These are phyloP conservation scores for Colletotrichum lindemuthianum DNA, from an alignment of 2,329 filamentous ascomycete genomes.

Conservation along the genomic window DNA sequence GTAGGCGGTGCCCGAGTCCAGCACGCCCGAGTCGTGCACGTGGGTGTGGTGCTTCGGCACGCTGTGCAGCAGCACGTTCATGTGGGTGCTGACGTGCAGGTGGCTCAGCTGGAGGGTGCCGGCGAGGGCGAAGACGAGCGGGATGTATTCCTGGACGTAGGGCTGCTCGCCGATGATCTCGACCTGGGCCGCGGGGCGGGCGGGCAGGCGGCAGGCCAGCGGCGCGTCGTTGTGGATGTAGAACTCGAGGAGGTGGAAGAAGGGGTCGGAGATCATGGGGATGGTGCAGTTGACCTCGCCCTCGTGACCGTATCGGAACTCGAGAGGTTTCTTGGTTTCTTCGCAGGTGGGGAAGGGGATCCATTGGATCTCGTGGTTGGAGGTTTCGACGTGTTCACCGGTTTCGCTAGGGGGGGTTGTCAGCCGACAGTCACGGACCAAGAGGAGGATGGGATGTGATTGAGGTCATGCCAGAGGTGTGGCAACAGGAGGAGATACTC, in stretches of 20 bases:
- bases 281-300: slow-evolving; percentile 87
- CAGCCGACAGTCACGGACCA: not conserved
- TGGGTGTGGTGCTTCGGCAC: slow-evolving; percentile 70
- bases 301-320: slow-evolving; percentile 87
- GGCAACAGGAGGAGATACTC: slow-evolving; percentile 46
- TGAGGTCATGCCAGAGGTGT: not conserved
- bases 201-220: slow-evolving; percentile 87
- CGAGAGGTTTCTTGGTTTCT: slow-evolving; percentile 84
- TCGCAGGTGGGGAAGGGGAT: slow-evolving; percentile 91
- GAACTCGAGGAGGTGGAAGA: slow-evolving; percentile 93
- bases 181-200: slow-evolving; percentile 71
- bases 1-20: slow-evolving; percentile 90
- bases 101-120: slow-evolving; percentile 90
- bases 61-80: slow-evolving; percentile 88
- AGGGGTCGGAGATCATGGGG: slow-evolving; percentile 77
- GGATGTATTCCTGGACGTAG: slow-evolving; percentile 73
- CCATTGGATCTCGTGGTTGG: slow-evolving; percentile 86
- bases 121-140: slow-evolving; percentile 87
- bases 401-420: slow-evolving; percentile 70
- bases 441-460: not conserved
- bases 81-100: slow-evolving; percentile 86
- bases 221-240: slow-evolving; percentile 98
- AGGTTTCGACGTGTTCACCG: slow-evolving; percentile 87
- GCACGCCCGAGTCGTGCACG: slow-evolving; percentile 77
- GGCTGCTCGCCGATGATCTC: slow-evolving; percentile 63